A percentile compares a stretch with the other conserved stretches of the same genome.
These are phyloP conservation scores for Amylocarpus encephaloides DNA, from an alignment of 2,329 filamentous ascomycete genomes.

Conservation along the genomic window DNA sequence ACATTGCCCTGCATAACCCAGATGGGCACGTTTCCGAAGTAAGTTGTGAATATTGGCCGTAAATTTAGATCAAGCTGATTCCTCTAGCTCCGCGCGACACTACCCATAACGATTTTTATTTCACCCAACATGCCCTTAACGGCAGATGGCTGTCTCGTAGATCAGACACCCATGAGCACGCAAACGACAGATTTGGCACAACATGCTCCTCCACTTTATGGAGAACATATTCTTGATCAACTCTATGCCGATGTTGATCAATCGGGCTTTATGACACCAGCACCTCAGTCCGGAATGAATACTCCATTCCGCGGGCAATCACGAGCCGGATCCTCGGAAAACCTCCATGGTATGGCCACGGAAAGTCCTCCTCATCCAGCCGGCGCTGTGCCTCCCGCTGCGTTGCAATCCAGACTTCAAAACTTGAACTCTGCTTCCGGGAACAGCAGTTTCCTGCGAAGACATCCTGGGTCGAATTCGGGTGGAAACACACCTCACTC, in stretches of 20 bases:
- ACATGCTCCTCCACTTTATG: slow-evolving; percentile 84
- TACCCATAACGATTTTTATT: slow-evolving; percentile 90
- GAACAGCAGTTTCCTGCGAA: slow-evolving; percentile 27
- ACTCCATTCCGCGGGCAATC: slow-evolving; percentile 72
- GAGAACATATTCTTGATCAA: slow-evolving; percentile 81
- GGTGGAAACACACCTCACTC: slow-evolving; percentile 30
- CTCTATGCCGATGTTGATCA: slow-evolving; percentile 83
- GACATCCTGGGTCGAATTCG: slow-evolving; percentile 26
- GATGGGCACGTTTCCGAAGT: slow-evolving; percentile 92
- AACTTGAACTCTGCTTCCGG: slow-evolving; percentile 55
- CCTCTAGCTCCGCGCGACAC: slow-evolving; percentile 69
- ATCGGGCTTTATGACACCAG: slow-evolving; percentile 74
- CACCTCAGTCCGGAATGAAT: slow-evolving; percentile 62
- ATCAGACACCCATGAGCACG: slow-evolving; percentile 47
- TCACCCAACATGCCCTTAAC: slow-evolving; percentile 88
- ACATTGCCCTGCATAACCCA: slow-evolving; percentile 85
- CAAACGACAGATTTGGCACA: slow-evolving; percentile 46
- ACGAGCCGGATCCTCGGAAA: slow-evolving; percentile 73
- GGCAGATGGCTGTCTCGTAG: slow-evolving; percentile 74
- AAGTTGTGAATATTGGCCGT: slow-evolving; percentile 27
- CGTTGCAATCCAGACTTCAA: slow-evolving; percentile 61
- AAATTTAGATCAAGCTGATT: slow-evolving; percentile 14
- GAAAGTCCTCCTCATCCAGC: slow-evolving; percentile 38
- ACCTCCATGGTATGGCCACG: slow-evolving; percentile 57
- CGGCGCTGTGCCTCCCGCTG: slow-evolving; percentile 42